Evolutionary conservation across 768 basidiomycete species (phyloP), one percentile per base, ranked within the genome.

Genomic region (Hortiboletus campestris): DNA sequence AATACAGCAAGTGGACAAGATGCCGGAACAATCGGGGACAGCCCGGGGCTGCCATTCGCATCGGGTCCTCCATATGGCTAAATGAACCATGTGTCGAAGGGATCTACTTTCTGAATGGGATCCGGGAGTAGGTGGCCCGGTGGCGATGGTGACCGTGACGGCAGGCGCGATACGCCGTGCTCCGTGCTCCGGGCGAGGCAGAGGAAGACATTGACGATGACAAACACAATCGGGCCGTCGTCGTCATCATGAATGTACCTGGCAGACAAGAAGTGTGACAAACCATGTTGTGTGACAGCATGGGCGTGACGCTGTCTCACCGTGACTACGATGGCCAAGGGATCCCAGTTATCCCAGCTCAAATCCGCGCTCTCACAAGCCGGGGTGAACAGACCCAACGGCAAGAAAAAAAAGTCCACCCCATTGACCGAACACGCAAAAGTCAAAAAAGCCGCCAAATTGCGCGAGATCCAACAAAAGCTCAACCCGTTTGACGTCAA

Each of bases 401-500:
- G 78, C 9, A 86, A 88, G 72, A 93, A 92, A 72, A 78, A 88
- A 58, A 91, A 87, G 66, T 81, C 69, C 3, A 66, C 78, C 1
- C 72, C 71, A 4, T 71, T 78, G 42, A 76, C 80, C 28, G 90
- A 92, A 68, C 85, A 84, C 58, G 91, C 92, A 67, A 91, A 88
- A 69, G 88, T 87, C 59, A 92, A 91, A 72, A 85, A 81, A 59
- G 83, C 89, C 0, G 84, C 86, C 7, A 91, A 84, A 65, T 81
- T 98, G 40, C 83, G 84, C 49, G 88, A 89, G 67, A 95, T 98
- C 57, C 85, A 92, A 60, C 82, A 84, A 63, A 84, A 82, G 62
- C 78, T 98, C 66, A 98, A 97, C 75, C 91, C 93, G 19, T 99
- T 99, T 71, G 96, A 99, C 70, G 80, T 86, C 64, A 91, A 94